Base-by-base conservation (phyloP, 1,139 yeast genomes). In the Sugiyamaella paludigena region DNA sequence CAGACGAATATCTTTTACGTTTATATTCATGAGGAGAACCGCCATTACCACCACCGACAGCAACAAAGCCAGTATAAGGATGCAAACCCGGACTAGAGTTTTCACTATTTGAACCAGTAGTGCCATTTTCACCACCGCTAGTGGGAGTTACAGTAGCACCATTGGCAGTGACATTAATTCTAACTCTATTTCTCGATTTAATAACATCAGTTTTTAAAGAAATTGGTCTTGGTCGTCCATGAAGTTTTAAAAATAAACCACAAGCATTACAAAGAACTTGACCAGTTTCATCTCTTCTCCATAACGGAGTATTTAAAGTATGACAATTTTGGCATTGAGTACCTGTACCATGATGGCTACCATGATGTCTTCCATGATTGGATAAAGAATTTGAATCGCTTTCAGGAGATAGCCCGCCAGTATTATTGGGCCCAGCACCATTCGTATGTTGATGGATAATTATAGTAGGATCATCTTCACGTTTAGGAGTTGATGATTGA, bases 271-370 rank as follows among this genome's bases (percentile, higher is more conserved):
- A 91, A 45, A 91, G 76, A 12, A 88, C 95, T 58, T 87, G 94
- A 12, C 98, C 98, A 13, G 86, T 80, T 64, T 89, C 96, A 67
- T 89, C 96, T 58, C 97, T 76, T 67, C 98, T 77, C 98, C 98
- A 91, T 27, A 91, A 73, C 0, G 98, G 98, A 1, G 98, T 91
- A 1, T 92, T 89, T 53, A 87, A 86, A 5, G 98, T 91, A 60
- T 84, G 79, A 70, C 98, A 91, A 67, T 91, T 91, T 58, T 85
- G 87, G 67, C 97, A 91, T 34, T 38, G 40, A 30, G 50, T 83
- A 9, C 46, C 43, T 29, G 43, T 33, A 6, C 43, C 48, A 15
- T 45, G 48, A 27, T 45, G 49, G n/a, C 45, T 35, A 13, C 41
- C 45, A 13, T 46, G 49, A 15, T 38, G 49, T 46, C 47, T 36